Conservation (phyloP, 306 rosid genomes). For the Psophocarpus tetragonolobus region DNA sequence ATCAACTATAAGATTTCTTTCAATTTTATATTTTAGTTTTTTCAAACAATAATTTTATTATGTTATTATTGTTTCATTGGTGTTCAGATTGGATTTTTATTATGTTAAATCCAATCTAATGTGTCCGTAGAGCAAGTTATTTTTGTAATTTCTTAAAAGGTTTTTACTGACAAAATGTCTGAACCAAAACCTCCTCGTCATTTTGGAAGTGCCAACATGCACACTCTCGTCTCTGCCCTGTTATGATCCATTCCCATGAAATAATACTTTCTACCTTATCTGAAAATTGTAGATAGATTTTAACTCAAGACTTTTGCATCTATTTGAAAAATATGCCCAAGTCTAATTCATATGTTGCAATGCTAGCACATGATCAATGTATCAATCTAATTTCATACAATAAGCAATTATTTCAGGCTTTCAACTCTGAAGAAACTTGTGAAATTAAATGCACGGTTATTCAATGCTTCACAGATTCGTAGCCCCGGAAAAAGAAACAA, state of each 20-base stretch:
- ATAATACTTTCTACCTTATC: not conserved
- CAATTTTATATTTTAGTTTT: too few relatives aligned
- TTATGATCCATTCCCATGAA: not conserved
- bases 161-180: not conserved
- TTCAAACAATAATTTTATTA: too few relatives aligned
- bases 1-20: too few relatives aligned
- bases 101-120: not conserved
- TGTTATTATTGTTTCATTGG: too few relatives aligned
- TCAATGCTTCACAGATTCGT: constrained; percentile 19
- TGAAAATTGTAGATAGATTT: not conserved
- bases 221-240: too few relatives aligned
- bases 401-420: constrained; percentile 40
- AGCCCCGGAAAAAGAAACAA: not conserved
- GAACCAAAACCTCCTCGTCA: not conserved
- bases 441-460: constrained; percentile 19
- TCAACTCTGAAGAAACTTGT: constrained; percentile 13
- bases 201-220: not conserved
- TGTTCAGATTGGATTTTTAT: too few relatives aligned
- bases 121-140: not conserved
- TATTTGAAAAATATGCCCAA: constrained; percentile 1
- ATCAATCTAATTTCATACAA: constrained; percentile 26
- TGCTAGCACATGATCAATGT: not conserved
- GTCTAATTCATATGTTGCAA: constrained; percentile 5
- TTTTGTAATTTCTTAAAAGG: not conserved
- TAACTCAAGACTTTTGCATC: not conserved